Conservation (phyloP, 257 asterid genomes). For the Lavandula angustifolia region DNA sequence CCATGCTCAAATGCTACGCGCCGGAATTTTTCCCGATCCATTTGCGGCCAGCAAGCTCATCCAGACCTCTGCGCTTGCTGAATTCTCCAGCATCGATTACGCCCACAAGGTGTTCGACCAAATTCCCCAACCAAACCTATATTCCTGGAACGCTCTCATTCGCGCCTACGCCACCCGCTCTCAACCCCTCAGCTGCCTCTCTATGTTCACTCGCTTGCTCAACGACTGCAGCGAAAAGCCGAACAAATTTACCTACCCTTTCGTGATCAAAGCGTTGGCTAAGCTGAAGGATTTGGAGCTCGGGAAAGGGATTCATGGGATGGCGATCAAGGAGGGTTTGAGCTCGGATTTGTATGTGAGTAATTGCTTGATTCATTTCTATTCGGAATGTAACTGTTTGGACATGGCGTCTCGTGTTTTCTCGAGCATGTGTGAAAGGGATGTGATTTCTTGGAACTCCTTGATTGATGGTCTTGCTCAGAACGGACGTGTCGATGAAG, state of each 20-base stretch:
- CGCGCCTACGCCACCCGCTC: slow-evolving; percentile 60
- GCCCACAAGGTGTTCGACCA: slow-evolving; percentile 74
- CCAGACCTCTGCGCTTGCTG: slow-evolving; percentile 47
- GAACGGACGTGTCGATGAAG: slow-evolving; percentile 49
- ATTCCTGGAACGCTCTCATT: slow-evolving; percentile 69
- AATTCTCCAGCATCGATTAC: slow-evolving; percentile 58
- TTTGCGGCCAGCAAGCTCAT: slow-evolving; percentile 76
- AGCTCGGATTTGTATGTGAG: slow-evolving; percentile 58
- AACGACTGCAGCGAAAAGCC: slow-evolving; percentile 49
- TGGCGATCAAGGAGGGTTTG: slow-evolving; percentile 60
- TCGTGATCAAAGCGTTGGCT: slow-evolving; percentile 67
- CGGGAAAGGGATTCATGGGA: slow-evolving; percentile 73
- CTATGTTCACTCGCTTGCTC: slow-evolving; percentile 49
- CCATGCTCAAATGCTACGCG: slow-evolving; percentile 75
- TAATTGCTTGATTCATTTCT: slow-evolving; percentile 67
- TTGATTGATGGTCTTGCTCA: slow-evolving; percentile 66
- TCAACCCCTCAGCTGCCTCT: slow-evolving; percentile 42
- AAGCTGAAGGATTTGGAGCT: slow-evolving; percentile 46
- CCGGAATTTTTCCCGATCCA: slow-evolving; percentile 64
- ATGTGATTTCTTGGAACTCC: slow-evolving; percentile 86
- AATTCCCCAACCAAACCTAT: slow-evolving; percentile 75
- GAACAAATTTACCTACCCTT: slow-evolving; percentile 77
- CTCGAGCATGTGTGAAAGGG: slow-evolving; percentile 52
- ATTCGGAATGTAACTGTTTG: slow-evolving; percentile 59
- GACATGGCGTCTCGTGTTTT: slow-evolving; percentile 58